phyloP scores from a whole-genome alignment of 2,329 filamentous ascomycete genomes.

The Penicillium sp. region DNA sequence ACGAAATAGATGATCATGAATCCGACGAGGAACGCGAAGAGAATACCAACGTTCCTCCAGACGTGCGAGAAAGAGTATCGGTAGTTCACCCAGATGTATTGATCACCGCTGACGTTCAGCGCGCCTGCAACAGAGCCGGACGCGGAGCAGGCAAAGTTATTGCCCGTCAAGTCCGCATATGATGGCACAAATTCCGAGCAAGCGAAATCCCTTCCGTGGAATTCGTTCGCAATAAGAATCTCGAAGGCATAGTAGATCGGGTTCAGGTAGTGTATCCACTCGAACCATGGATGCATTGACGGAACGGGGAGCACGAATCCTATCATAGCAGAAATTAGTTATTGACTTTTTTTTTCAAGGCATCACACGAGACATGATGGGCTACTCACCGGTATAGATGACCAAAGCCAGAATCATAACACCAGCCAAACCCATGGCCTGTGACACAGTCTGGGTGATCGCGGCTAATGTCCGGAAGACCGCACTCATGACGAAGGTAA shows the following conservation, averaged over 20 bases:
- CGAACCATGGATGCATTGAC: conserved; percentile 51
- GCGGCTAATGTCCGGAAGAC: conserved; percentile 55
- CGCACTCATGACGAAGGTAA: conserved; percentile 42
- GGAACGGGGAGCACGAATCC: conserved; percentile 41
- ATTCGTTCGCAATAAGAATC: conserved; percentile 32
- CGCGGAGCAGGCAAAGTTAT: conserved; percentile 17
- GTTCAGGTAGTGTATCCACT: conserved; percentile 39
- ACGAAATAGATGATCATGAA: conserved; percentile 49
- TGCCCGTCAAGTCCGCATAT: conserved; percentile 14
- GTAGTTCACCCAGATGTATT: conserved; percentile 55
- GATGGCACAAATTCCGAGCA: conserved; percentile 22
- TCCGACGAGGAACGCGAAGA: conserved; percentile 56
- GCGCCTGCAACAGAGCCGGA: conserved; percentile 54
- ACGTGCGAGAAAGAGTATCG: conserved; percentile 57
- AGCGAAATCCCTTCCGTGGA: conserved; percentile 26
- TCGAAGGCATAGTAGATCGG: conserved; percentile 35
- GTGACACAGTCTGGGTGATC: conserved; percentile 36
- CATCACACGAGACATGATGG: too few species aligned
- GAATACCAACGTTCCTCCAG: conserved; percentile 67
- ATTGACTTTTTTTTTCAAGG: too few species aligned
- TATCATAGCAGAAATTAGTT: too few species aligned
- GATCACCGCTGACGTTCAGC: conserved; percentile 56
- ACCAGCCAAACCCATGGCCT: conserved; percentile 51
- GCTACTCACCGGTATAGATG: conserved; percentile 28
- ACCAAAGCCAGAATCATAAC: conserved; percentile 33